Evolutionary conservation across 2,329 filamentous ascomycete species (phyloP).

Genomic region (Colletotrichum plurivorum): DNA sequence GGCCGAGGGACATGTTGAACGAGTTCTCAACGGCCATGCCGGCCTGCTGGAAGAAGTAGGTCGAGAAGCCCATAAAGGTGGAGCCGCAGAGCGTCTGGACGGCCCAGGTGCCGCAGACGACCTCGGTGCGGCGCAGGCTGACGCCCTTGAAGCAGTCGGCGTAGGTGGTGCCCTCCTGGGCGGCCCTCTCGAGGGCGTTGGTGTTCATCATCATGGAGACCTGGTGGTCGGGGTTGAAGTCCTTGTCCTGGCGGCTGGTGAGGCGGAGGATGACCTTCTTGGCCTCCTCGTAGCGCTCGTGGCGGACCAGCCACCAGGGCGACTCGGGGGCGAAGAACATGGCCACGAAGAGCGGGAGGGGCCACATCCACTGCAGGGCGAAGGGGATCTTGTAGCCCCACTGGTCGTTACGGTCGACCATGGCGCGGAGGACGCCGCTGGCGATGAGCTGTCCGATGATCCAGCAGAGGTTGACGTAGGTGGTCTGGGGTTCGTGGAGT

Average conservation of each 20-base stretch:
- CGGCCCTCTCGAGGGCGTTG: conserved; percentile 61
- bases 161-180: conserved; percentile 58
- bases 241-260: conserved; percentile 46
- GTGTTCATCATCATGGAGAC: conserved; percentile 67
- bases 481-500: conserved; percentile 51
- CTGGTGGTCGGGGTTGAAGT: conserved; percentile 57
- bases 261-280: conserved; percentile 56
- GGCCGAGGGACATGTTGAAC: conserved; percentile 57
- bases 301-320: conserved; percentile 65
- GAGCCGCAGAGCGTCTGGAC: conserved; percentile 57
- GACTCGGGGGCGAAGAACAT: conserved; percentile 63
- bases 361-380: conserved; percentile 65
- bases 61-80: conserved; percentile 52
- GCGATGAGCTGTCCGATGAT: conserved; percentile 63
- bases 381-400: conserved; percentile 65
- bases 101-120: conserved; percentile 57
- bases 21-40: conserved; percentile 55
- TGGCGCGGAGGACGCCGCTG: conserved; percentile 57
- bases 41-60: conserved; percentile 60
- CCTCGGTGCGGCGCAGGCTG: conserved; percentile 62
- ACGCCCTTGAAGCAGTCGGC: conserved; percentile 62
- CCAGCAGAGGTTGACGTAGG: conserved; percentile 66
- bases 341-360: conserved; percentile 58
- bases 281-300: conserved; percentile 55
- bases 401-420: conserved; percentile 54